These are phyloP conservation scores for Hemisphaericaspora subhashii DNA, from an alignment of 1,139 yeast species.

Conservation along the genomic window DNA sequence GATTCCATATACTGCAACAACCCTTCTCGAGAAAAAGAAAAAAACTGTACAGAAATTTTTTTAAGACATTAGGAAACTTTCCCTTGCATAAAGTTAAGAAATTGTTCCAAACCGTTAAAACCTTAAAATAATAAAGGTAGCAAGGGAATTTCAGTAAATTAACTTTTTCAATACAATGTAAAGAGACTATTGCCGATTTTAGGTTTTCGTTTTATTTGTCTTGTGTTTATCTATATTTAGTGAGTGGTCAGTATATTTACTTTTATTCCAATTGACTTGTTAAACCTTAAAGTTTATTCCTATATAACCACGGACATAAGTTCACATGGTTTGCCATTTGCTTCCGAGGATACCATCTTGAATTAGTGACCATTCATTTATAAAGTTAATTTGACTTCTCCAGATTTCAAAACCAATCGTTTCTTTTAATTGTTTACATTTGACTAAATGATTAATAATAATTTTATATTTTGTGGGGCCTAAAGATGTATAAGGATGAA, in stretches of 20 bases:
- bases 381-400: not conserved
- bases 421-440: not conserved
- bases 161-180: not conserved
- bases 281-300: not conserved
- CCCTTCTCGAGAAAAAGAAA: not conserved
- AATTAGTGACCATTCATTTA: too few species aligned
- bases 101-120: not conserved
- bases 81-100: not conserved
- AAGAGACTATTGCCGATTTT: too few species aligned
- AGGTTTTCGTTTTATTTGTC: too few species aligned
- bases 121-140: not conserved
- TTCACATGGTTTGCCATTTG: not conserved
- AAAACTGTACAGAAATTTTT: too few species aligned
- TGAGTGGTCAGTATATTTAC: too few species aligned
- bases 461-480: constrained; percentile 1
- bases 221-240: too few species aligned
- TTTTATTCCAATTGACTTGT: too few species aligned
- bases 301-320: too few species aligned
- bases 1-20: too few species aligned
- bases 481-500: not conserved
- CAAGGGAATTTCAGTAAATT: not conserved
- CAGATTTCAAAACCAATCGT: not conserved
- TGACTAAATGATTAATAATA: constrained; percentile 2
- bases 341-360: not conserved
- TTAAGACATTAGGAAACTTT: not conserved